Conservation (phyloP, 192 early-diverging fungal genomes). For the Lunasporangiospora selenospora region DNA sequence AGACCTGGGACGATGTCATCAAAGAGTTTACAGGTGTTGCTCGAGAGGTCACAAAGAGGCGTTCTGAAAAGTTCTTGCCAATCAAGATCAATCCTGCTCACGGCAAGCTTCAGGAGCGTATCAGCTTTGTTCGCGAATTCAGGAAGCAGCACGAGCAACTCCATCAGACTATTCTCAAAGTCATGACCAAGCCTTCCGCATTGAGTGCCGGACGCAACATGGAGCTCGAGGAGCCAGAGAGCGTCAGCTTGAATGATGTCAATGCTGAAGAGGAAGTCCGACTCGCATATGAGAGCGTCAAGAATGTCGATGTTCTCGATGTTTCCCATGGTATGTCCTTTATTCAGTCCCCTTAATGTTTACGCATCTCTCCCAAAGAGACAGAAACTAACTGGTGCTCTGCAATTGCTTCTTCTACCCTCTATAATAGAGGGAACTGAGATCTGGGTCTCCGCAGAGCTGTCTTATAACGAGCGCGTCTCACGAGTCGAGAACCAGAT, state of each 20-base stretch:
- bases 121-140: slow-evolving; percentile 90
- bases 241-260: slow-evolving; percentile 64
- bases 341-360: not conserved
- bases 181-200: slow-evolving; percentile 76
- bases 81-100: slow-evolving; percentile 96
- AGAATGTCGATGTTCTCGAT: slow-evolving; percentile 95
- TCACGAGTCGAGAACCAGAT: slow-evolving; percentile 98
- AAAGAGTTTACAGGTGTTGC: slow-evolving; percentile 97
- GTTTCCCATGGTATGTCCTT: slow-evolving; percentile 69
- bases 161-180: slow-evolving; percentile 93
- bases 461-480: slow-evolving; percentile 93
- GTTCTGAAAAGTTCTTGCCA: slow-evolving; percentile 92
- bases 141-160: slow-evolving; percentile 98
- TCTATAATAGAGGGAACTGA: slow-evolving; percentile 84
- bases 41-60: slow-evolving; percentile 92
- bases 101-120: slow-evolving; percentile 91
- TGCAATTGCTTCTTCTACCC: not conserved
- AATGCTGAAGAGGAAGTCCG: slow-evolving; percentile 90
- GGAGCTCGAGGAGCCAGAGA: slow-evolving; percentile 58
- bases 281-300: slow-evolving; percentile 90
- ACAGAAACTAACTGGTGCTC: too few species aligned
- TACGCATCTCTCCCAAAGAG: too few species aligned
- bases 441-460: slow-evolving; percentile 90
- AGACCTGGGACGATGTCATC: slow-evolving; percentile 92
- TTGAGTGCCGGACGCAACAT: slow-evolving; percentile 25